Percentiles rank a stretch among this genome's conserved stretches.
Conservation (phyloP, 1,139 yeast genomes). For the Pichia sp. region DNA sequence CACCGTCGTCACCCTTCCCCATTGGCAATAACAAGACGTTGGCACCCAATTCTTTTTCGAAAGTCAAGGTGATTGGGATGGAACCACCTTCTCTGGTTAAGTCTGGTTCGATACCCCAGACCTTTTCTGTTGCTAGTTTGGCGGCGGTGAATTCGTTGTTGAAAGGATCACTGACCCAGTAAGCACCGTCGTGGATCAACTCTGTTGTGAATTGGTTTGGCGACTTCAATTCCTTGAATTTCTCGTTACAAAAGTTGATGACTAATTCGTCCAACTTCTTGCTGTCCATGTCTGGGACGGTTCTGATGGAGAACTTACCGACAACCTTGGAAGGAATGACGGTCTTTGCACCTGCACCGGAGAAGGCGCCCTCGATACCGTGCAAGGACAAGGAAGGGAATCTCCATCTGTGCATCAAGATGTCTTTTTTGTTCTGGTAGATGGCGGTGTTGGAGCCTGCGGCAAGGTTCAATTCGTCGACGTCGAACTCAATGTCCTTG, state of each 20-base stretch:
- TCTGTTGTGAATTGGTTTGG: conserved; percentile 72
- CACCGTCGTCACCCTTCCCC: conserved; percentile 99
- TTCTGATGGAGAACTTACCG: conserved; percentile 95
- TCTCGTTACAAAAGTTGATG: conserved; percentile 59
- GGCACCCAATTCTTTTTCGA: conserved; percentile 80
- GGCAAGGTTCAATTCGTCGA: conserved; percentile 81
- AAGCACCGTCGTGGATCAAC: conserved; percentile 88
- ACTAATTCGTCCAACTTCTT: conserved; percentile 75
- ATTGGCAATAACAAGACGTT: conserved; percentile 87
- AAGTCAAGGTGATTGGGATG: conserved; percentile 90
- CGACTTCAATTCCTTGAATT: conserved; percentile 63
- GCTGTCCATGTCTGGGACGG: conserved; percentile 90
- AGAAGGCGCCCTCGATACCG: conserved; percentile 97
- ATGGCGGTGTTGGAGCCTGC: conserved; percentile 83
- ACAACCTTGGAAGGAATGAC: conserved; percentile 92
- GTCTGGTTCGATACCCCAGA: conserved; percentile 94
- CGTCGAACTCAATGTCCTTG: conserved; percentile 79
- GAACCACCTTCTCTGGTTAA: conserved; percentile 98
- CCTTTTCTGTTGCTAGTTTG: conserved; percentile 85
- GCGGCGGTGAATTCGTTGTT: conserved; percentile 94
- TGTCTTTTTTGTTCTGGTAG: conserved; percentile 71
- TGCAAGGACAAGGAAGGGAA: conserved; percentile 92
- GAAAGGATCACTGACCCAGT: conserved; percentile 95
- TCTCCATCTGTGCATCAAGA: conserved; percentile 98
- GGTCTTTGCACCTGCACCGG: conserved; percentile 93